Evolutionary conservation across 2,329 filamentous ascomycete genomes (phyloP).

Genomic region (Beauveria sp.): DNA sequence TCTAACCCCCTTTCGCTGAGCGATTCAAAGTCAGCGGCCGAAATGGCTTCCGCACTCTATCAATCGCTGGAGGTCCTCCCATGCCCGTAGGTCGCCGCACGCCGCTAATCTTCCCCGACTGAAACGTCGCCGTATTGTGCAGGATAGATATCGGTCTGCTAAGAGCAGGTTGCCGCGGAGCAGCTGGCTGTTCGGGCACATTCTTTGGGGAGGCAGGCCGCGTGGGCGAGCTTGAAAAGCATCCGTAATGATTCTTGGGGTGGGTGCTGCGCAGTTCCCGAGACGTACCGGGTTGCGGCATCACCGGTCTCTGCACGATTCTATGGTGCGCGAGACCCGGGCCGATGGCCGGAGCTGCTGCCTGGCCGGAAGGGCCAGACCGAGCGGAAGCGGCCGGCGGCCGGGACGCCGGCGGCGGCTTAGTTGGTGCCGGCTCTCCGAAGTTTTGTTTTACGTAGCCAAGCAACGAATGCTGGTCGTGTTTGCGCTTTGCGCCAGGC

Average conservation of each 20-base stretch:
- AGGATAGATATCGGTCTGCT: conserved; percentile 34
- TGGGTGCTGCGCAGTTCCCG: conserved; percentile 18
- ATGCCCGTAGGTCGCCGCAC: conserved; percentile 39
- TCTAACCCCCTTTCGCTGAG: conserved; percentile 13
- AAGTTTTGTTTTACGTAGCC: conserved; percentile 29
- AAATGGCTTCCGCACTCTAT: conserved; percentile 46
- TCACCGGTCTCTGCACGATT: conserved; percentile 29
- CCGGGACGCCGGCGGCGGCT: conserved; percentile 7
- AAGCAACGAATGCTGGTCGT: conserved; percentile 35
- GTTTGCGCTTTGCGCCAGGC: conserved; percentile 25
- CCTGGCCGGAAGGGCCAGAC: conserved; percentile 20
- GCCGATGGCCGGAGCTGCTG: conserved; percentile 20
- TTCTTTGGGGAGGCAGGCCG: conserved; percentile 20
- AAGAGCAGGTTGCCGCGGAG: conserved; percentile 20
- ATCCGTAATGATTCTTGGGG: conserved; percentile 41
- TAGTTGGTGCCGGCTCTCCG: conserved; percentile 12
- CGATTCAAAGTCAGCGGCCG: conserved; percentile 49
- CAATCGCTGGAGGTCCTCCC: conserved; percentile 40
- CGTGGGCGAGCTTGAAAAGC: conserved; percentile 52
- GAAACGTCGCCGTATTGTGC: conserved; percentile 46
- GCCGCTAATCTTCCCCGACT: conserved; percentile 26
- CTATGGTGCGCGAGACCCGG: conserved; percentile 31
- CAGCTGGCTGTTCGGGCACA: conserved; percentile 12
- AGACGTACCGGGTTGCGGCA: conserved; percentile 26
- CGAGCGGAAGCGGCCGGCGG: conserved; percentile 18